Evolutionary conservation across 306 rosid genomes (phyloP).

Genomic region (Citrullus amarus): DNA sequence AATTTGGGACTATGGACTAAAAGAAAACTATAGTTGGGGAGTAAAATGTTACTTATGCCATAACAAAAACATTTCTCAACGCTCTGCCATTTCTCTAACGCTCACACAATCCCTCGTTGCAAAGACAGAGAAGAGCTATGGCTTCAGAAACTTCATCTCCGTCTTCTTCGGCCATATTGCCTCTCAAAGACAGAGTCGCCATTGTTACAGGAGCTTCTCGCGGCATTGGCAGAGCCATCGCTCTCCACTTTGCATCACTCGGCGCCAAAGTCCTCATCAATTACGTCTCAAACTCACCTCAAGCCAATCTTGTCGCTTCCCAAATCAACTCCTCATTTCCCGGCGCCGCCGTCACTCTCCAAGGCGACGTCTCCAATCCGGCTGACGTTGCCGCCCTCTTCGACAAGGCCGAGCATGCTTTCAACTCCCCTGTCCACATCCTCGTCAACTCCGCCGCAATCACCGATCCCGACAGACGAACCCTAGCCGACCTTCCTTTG

Average conservation of each 20-base stretch:
- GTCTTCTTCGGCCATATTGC: not conserved
- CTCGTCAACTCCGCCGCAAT: conserved; percentile 31
- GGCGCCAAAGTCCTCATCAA: conserved; percentile 34
- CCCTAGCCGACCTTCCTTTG: conserved; percentile 15
- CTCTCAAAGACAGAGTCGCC: conserved; percentile 34
- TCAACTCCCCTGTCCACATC: conserved; percentile 18
- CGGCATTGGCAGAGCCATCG: conserved; percentile 42
- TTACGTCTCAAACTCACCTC: conserved; percentile 19
- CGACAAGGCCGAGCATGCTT: conserved; percentile 22
- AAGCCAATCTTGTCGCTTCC: conserved; percentile 25
- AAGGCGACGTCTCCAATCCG: conserved; percentile 25
- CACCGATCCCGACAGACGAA: conserved; percentile 20
- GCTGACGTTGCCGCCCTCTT: conserved; percentile 26
- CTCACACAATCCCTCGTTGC: not conserved
- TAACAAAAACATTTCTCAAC: not conserved
- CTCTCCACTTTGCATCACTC: conserved; percentile 32
- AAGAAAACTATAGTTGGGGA: no score
- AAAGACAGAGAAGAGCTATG: not conserved
- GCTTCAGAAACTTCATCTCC: not conserved
- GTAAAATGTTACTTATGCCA: no score
- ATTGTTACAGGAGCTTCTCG: conserved; percentile 47
- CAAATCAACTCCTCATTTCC: conserved; percentile 22
- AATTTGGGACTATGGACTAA: no score
- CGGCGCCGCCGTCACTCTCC: not conserved
- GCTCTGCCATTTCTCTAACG: not conserved